Base-by-base conservation (phyloP, 371 early-diverging fungal genomes). In the Apophysomyces elegans region DNA sequence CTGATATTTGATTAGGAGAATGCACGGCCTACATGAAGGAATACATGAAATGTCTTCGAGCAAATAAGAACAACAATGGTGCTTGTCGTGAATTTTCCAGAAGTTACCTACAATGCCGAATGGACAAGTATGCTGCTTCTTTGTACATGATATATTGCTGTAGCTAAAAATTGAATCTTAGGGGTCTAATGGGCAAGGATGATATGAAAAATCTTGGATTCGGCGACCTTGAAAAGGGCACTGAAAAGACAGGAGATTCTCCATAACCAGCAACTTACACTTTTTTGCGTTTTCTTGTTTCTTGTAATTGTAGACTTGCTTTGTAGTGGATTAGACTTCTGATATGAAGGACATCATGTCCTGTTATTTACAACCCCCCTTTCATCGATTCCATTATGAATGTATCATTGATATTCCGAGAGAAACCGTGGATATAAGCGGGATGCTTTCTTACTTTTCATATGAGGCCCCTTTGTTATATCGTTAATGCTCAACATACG, bases 51-150 rank as follows among this genome's bases (percentile, higher is more conserved):
- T 95, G 95, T 71, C 70, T 95, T 50, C 86, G 87, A 68, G 75
- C 80, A 18, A 88, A 91, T 69, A 86, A 88, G 64, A 80, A 88
- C 62, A 83, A 90, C 59, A 88, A 86, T 67, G 80, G 84, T 2
- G 70, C 71, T 43, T 95, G 95, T 73, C 78, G 91, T 16, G 80
- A 88, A n/a, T 68, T 91, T 3, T 86, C 92, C 2, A 83, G 85
- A 65, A 75, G 77, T 5, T 93, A 93, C 68, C 77, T 95, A 36
- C 80, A 87, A 77, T 95, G 95, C 68, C 86, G 95, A 26, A 95
- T 95, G 95, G 85, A 91, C 56, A 88, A 85, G 93, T 91, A 81
- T 70, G 78, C 58, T 14, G 11, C 2, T 11, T 45, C 13, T 4
- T 13, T 47, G 5, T 14, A 37, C 32, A 57, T 14, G 45, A 35